Conservation (phyloP, 306 rosid species). For the Cercis canadensis region DNA sequence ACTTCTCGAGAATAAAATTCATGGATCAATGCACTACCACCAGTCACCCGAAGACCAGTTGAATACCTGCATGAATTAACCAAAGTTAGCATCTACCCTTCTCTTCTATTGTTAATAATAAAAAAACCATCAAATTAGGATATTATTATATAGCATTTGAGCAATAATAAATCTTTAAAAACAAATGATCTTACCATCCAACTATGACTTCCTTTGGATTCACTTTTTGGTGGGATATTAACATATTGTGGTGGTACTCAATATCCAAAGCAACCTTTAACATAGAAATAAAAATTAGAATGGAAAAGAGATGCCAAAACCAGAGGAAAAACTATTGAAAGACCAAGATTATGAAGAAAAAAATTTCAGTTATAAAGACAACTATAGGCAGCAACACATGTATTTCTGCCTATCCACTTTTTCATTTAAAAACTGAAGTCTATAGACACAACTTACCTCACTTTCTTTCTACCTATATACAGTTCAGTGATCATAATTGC, state of each 20-base stretch:
- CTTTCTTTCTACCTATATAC: not conserved
- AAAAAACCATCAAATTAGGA: not conserved
- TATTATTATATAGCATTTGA: constrained; percentile 3
- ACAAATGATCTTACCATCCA: constrained; percentile 70
- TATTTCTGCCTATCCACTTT: not conserved
- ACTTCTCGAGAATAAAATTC: constrained; percentile 94
- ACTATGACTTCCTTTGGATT: constrained; percentile 94
- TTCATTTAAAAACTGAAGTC: constrained; percentile 2
- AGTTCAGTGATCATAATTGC: constrained; percentile 10
- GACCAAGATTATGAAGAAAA: not conserved
- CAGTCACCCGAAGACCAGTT: constrained; percentile 88
- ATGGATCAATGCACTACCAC: constrained; percentile 88
- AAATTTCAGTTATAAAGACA: not conserved
- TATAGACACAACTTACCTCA: not conserved
- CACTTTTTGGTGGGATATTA: constrained; percentile 84
- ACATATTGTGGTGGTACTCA: constrained; percentile 94
- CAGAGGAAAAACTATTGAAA: not conserved
- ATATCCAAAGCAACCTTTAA: constrained; percentile 91
- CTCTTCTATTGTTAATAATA: not conserved
- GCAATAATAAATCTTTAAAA: not conserved
- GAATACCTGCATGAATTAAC: constrained; percentile 70
- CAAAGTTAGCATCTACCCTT: not conserved
- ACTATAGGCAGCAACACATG: not conserved
- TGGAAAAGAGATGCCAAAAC: not conserved
- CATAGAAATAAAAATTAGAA: not conserved